Conservation (phyloP, 805 yeast species). For the Sugiyamaella mastotermitis region DNA sequence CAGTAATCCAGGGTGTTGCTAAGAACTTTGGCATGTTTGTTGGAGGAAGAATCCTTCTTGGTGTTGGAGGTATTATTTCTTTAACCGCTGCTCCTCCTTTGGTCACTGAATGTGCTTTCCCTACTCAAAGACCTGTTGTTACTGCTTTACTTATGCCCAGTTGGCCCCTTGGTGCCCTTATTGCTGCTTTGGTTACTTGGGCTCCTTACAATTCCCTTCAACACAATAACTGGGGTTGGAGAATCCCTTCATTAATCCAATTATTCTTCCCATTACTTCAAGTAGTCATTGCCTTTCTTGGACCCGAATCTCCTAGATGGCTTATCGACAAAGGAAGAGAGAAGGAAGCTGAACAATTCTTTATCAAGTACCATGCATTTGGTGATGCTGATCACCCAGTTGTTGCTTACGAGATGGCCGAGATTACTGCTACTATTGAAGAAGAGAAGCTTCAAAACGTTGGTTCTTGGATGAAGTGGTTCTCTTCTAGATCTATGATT, state of each 20-base stretch:
- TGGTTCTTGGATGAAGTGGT: conserved; percentile 5
- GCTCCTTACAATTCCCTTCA: conserved; percentile 48
- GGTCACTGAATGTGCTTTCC: conserved; percentile 66
- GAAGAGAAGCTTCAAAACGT: conserved; percentile 17
- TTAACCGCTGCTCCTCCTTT: conserved; percentile 74
- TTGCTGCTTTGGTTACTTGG: conserved; percentile 74
- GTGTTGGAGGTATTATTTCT: conserved; percentile 68
- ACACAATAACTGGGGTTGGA: conserved; percentile 47
- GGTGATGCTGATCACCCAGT: conserved; percentile 20
- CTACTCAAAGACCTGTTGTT: conserved; percentile 56
- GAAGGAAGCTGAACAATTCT: conserved; percentile 48
- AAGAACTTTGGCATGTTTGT: conserved; percentile 56
- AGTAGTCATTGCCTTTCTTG: conserved; percentile 41
- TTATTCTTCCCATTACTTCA: conserved; percentile 53
- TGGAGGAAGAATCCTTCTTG: conserved; percentile 61
- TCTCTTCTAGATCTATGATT: conserved; percentile 5
- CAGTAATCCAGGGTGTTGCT: conserved; percentile 40
- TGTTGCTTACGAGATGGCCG: conserved; percentile 25
- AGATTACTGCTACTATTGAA: conserved; percentile 19
- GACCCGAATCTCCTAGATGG: conserved; percentile 90
- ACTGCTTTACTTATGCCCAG: conserved; percentile 63
- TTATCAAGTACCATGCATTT: conserved; percentile 16
- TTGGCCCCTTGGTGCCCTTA: conserved; percentile 62
- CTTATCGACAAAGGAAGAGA: conserved; percentile 54
- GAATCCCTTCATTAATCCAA: conserved; percentile 72